A percentile compares a stretch with the other conserved stretches of the same genome.
phyloP scores from a whole-genome alignment of 2,329 filamentous ascomycete genomes.

The Zasmidium citrigriseum region DNA sequence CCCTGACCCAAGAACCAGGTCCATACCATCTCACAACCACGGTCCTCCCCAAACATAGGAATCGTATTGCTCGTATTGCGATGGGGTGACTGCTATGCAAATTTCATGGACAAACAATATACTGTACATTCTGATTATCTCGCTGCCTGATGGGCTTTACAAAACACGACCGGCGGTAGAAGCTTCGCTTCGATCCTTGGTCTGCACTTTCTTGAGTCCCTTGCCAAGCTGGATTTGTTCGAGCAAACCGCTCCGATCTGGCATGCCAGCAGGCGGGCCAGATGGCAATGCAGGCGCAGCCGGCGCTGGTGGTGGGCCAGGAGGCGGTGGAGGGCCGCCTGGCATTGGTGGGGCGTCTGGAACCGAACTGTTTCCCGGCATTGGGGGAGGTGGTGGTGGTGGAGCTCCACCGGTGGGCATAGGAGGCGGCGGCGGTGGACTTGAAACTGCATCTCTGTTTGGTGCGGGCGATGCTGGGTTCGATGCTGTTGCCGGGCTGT shows the following conservation, averaged over 20 bases:
- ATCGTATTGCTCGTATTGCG: too few relatives aligned
- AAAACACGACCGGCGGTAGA: constrained; percentile 73
- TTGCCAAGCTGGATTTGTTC: constrained; percentile 81
- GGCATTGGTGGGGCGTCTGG: constrained; percentile 53
- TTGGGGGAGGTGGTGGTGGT: constrained; percentile 47
- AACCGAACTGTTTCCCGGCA: constrained; percentile 26
- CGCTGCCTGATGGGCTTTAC: constrained; percentile 16
- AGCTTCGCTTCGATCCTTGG: constrained; percentile 79
- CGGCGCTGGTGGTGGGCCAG: constrained; percentile 56
- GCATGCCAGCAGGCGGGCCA: constrained; percentile 46
- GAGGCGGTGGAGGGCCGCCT: constrained; percentile 35
- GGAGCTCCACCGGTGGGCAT: constrained; percentile 40
- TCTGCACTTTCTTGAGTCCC: constrained; percentile 81
- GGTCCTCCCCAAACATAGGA: too few relatives aligned
- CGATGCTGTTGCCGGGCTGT: constrained; percentile 51
- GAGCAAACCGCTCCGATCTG: constrained; percentile 63
- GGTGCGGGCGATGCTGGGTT: constrained; percentile 41
- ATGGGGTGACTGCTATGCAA: too few relatives aligned
- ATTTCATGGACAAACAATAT: not conserved
- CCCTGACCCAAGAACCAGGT: too few relatives aligned
- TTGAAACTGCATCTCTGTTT: constrained; percentile 33
- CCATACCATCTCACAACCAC: too few relatives aligned
- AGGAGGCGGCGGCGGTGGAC: constrained; percentile 44
- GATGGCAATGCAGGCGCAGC: constrained; percentile 40
- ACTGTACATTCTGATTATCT: not conserved